Percentiles rank a stretch among this genome's conserved stretches.
Conservation (phyloP, 2,329 filamentous ascomycete species). For the Beauveria asiatica region DNA sequence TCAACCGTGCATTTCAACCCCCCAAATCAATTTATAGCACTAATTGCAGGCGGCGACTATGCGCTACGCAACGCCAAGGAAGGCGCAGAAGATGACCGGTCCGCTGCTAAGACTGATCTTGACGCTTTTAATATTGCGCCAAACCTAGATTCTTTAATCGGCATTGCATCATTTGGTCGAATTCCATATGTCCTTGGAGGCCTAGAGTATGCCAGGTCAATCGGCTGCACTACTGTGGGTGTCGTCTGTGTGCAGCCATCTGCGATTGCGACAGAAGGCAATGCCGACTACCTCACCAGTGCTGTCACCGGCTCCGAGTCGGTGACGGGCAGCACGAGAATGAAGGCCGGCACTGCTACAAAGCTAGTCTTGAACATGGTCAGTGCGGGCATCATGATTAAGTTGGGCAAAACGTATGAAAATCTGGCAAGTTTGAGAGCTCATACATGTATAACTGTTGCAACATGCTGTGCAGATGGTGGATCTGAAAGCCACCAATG, state of each 20-base stretch:
- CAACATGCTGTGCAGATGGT: slow-evolving; percentile 20
- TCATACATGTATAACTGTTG: slow-evolving; percentile 7
- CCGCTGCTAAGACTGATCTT: slow-evolving; percentile 24
- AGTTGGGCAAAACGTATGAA: slow-evolving; percentile 32
- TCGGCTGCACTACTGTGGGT: slow-evolving; percentile 29
- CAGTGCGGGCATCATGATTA: slow-evolving; percentile 33
- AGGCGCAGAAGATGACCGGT: slow-evolving; percentile 30
- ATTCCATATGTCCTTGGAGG: slow-evolving; percentile 32
- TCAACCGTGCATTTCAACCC: no score
- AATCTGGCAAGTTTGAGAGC: slow-evolving; percentile 25
- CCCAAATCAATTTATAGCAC: slow-evolving; percentile 28
- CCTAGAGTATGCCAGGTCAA: slow-evolving; percentile 23
- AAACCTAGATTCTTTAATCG: slow-evolving; percentile 28
- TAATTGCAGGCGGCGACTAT: slow-evolving; percentile 33
- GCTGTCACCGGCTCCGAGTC: slow-evolving; percentile 34
- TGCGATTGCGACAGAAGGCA: slow-evolving; percentile 15
- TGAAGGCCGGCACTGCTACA: slow-evolving; percentile 37
- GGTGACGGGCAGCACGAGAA: slow-evolving; percentile 35
- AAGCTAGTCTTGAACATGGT: slow-evolving; percentile 34
- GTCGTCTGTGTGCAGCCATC: slow-evolving; percentile 30
- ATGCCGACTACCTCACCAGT: slow-evolving; percentile 24
- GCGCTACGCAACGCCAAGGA: slow-evolving; percentile 32
- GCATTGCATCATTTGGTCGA: slow-evolving; percentile 34
- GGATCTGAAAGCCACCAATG: slow-evolving; percentile 28
- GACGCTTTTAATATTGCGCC: slow-evolving; percentile 20